These are phyloP conservation scores for Mucor indicus DNA, from an alignment of 371 early-diverging fungal genomes.

Conservation along the genomic window DNA sequence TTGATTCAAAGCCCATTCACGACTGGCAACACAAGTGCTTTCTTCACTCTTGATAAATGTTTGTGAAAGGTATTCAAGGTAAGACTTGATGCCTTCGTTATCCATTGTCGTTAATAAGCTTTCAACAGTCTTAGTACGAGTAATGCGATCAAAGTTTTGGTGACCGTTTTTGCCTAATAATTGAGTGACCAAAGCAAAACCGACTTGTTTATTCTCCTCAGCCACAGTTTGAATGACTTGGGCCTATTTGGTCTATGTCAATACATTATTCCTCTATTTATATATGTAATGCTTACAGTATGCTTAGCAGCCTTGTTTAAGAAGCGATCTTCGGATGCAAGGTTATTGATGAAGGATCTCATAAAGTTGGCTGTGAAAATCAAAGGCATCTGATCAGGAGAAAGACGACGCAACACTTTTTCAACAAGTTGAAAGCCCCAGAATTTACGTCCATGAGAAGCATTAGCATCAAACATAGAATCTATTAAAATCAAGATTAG, in stretches of 20 bases:
- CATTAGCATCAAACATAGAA: constrained; percentile 63
- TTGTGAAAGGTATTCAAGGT: constrained; percentile 68
- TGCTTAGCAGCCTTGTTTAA: constrained; percentile 77
- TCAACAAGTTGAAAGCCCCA: constrained; percentile 86
- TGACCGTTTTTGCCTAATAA: constrained; percentile 67
- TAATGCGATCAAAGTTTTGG: constrained; percentile 73
- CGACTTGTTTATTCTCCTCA: constrained; percentile 27
- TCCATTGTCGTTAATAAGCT: constrained; percentile 70
- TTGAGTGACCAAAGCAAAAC: constrained; percentile 60
- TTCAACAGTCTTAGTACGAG: constrained; percentile 75
- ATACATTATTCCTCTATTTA: neutral
- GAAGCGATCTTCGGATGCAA: constrained; percentile 69
- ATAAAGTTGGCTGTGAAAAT: constrained; percentile 83
- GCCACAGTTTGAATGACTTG: constrained; percentile 49
- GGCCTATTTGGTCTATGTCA: constrained; percentile 34
- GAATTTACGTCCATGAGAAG: constrained; percentile 83
- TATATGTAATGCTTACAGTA: constrained; percentile 44
- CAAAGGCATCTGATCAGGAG: constrained; percentile 62
- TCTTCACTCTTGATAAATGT: constrained; percentile 50
- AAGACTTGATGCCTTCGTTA: constrained; percentile 63
- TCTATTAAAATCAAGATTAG: constrained; percentile 30
- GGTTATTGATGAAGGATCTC: constrained; percentile 78
- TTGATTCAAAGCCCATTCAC: constrained; percentile 82
- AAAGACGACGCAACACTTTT: constrained; percentile 61
- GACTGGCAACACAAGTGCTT: constrained; percentile 35